These are phyloP conservation scores for Syzygium oleosum DNA, from an alignment of 345 rosid species.

Conservation along the genomic window DNA sequence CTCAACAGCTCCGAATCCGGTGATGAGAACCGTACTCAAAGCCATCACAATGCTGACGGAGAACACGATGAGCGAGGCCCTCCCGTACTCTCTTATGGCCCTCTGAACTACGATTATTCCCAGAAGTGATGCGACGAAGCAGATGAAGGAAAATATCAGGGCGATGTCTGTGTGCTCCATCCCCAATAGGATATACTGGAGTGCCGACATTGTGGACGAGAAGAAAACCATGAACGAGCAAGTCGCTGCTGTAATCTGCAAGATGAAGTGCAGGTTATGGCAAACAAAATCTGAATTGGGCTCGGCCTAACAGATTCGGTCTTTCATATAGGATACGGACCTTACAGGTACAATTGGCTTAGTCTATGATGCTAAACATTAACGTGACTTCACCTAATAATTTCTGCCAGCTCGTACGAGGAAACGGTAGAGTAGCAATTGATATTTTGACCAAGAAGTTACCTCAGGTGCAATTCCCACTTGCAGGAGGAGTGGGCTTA, in stretches of 20 bases:
- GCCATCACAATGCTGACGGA: conserved; percentile 77
- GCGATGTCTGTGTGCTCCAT: conserved; percentile 55
- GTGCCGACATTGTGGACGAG: conserved; percentile 62
- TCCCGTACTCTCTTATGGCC: conserved; percentile 44
- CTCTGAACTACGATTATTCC: conserved; percentile 66
- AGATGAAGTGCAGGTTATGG: not conserved
- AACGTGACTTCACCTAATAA: not conserved
- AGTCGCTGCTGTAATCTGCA: conserved; percentile 79
- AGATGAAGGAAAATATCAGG: conserved; percentile 38
- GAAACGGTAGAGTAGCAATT: too few species aligned
- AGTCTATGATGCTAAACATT: not conserved
- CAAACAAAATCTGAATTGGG: not conserved
- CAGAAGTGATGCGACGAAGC: conserved; percentile 58
- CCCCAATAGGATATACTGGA: conserved; percentile 61
- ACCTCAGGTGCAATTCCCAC: conserved; percentile 80
- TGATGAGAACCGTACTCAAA: conserved; percentile 59
- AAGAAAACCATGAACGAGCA: conserved; percentile 74
- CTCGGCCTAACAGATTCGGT: not conserved
- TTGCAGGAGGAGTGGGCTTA: conserved; percentile 89
- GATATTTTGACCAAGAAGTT: not conserved
- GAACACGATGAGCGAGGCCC: conserved; percentile 83
- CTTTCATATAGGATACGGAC: not conserved
- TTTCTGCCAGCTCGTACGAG: not conserved
- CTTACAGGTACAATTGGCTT: not conserved
- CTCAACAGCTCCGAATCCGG: conserved; percentile 66